Percentiles rank a stretch among this genome's conserved stretches.
These are phyloP conservation scores for Marchantia paleacea DNA, from an alignment of 225 moss, liverwort and hornwort genomes.

Conservation along the genomic window DNA sequence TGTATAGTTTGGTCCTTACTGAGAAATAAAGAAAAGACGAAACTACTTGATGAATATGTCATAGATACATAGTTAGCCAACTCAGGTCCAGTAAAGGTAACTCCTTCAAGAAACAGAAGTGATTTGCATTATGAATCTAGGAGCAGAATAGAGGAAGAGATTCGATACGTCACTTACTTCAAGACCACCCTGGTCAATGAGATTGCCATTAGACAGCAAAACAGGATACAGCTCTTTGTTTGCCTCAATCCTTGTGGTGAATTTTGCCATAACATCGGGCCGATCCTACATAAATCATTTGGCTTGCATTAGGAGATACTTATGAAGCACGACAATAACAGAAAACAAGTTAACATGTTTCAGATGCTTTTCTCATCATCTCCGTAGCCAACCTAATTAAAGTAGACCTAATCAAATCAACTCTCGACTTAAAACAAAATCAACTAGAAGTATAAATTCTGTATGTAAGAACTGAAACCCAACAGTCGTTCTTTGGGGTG, in stretches of 20 bases:
- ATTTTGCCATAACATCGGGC: constrained; percentile 97
- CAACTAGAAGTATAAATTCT: background rate
- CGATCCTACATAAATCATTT: constrained; percentile 55
- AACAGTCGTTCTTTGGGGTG: no score
- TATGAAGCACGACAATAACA: background rate
- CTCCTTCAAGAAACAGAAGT: no score
- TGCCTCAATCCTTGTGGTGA: constrained; percentile 83
- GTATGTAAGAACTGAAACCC: no score
- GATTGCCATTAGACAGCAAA: constrained; percentile 82
- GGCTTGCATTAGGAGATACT: background rate
- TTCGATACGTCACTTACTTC: constrained; percentile 34
- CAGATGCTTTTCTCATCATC: background rate
- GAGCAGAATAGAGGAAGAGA: no score
- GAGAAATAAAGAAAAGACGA: background rate
- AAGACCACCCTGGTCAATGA: constrained; percentile 71
- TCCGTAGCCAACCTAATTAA: no score
- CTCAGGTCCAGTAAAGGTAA: no score
- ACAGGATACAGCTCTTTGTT: constrained; percentile 81
- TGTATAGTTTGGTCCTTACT: background rate
- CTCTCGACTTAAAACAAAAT: background rate
- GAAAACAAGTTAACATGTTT: background rate
- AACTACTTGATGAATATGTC: background rate
- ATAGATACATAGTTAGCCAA: no score
- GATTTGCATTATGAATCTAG: no score
- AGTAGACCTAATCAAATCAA: background rate